These are phyloP conservation scores for Aspergillus bertholletiae DNA, from an alignment of 495 filamentous ascomycete species.

Conservation along the genomic window DNA sequence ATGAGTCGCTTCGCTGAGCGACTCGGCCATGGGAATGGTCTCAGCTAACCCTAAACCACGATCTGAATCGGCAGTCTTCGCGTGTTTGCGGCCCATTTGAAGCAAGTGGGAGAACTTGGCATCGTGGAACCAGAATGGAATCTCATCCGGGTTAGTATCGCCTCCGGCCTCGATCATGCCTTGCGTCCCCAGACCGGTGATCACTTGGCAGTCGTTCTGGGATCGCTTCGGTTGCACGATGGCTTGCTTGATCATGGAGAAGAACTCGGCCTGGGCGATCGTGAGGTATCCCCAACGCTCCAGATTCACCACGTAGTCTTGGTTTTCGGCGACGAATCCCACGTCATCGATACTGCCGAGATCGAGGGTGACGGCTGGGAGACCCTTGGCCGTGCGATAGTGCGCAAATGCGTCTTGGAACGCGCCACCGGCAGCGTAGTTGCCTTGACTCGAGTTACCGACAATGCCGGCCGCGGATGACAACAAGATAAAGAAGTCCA, in stretches of 20 bases:
- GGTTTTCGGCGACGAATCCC: constrained; percentile 8
- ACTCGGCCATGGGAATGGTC: background rate
- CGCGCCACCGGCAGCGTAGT: constrained; percentile 41
- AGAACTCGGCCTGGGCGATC: too few species aligned
- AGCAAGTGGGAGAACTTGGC: background rate
- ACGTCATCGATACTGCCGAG: constrained; percentile 25
- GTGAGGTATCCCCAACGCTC: background rate
- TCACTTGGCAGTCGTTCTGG: too few species aligned
- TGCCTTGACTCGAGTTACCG: constrained; percentile 38
- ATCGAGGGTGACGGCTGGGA: constrained; percentile 24
- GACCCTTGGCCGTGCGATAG: constrained; percentile 28
- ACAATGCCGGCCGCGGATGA: constrained; percentile 33
- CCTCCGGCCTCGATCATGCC: background rate
- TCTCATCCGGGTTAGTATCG: background rate
- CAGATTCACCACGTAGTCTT: background rate
- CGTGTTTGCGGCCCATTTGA: background rate
- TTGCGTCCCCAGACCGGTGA: background rate
- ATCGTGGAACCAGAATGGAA: background rate
- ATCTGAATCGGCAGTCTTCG: background rate
- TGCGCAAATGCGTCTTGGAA: constrained; percentile 46
- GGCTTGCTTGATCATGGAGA: too few species aligned
- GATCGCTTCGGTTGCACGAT: too few species aligned
- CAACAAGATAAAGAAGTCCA: constrained; percentile 43
- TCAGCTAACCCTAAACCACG: background rate
- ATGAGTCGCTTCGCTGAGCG: too few species aligned